These are phyloP conservation scores for Rhododendron simsii DNA, from an alignment of 148 eudicot genomes.

Conservation along the genomic window DNA sequence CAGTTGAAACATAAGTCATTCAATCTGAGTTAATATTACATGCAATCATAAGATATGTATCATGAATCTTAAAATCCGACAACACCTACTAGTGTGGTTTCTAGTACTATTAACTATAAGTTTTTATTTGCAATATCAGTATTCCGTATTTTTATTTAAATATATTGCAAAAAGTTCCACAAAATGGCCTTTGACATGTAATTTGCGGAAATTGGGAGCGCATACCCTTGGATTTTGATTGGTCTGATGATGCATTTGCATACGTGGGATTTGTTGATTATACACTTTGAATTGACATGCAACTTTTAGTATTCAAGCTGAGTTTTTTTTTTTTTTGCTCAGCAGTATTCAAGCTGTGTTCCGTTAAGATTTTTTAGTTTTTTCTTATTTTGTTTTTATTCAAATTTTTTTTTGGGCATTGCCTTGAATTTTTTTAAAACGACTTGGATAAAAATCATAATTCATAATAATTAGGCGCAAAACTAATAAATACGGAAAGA, in stretches of 20 bases:
- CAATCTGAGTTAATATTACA: background rate
- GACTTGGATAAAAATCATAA: no score
- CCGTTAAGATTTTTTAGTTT: background rate
- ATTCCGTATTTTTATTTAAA: background rate
- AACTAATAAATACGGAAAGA: no score
- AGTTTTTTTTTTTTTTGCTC: no score
- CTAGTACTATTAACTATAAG: background rate
- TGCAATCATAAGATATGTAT: background rate
- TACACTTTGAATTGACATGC: background rate
- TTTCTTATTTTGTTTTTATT: background rate
- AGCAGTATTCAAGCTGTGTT: no score
- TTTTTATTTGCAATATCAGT: no score
- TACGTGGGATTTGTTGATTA: slow-evolving; percentile 3
- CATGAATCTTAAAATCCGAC: background rate
- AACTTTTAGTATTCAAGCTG: background rate
- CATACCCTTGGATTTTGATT: background rate
- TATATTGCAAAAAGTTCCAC: background rate
- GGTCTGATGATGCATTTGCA: background rate
- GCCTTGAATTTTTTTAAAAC: no score
- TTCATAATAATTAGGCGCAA: no score
- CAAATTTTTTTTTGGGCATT: no score
- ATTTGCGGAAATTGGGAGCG: background rate
- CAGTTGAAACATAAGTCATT: background rate
- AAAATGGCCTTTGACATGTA: background rate
- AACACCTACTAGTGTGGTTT: background rate